These are phyloP conservation scores for Cercospora janseana DNA, from an alignment of 2,329 filamentous ascomycete species.

Conservation along the genomic window DNA sequence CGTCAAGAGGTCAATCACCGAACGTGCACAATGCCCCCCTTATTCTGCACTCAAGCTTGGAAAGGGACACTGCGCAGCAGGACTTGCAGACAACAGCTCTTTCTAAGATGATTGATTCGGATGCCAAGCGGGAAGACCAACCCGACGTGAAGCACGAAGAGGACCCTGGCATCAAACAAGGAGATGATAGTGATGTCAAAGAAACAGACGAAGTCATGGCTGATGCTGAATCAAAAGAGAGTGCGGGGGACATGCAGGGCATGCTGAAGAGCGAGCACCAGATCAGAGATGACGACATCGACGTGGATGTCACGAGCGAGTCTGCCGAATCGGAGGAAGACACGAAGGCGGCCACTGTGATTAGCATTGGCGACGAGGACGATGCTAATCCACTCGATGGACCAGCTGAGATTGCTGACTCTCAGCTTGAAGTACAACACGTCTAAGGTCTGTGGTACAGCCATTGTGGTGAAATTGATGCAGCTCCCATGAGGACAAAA, in stretches of 20 bases:
- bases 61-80: neutral
- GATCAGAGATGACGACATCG: neutral
- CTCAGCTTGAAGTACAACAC: slow-evolving; percentile 2
- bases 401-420: slow-evolving; percentile 14
- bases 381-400: neutral
- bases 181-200: neutral
- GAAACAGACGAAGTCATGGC: neutral
- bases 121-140: too few relatives aligned
- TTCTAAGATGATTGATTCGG: too few relatives aligned
- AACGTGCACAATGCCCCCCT: neutral
- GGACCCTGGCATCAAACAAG: neutral
- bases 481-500: too few relatives aligned
- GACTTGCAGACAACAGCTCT: neutral
- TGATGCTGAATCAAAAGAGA: too few relatives aligned
- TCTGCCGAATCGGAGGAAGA: neutral
- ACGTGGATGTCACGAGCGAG: neutral
- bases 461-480: too few relatives aligned
- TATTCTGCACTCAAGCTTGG: neutral
- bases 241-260: too few relatives aligned
- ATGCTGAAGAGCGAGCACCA: neutral
- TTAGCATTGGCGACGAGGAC: slow-evolving; percentile 1
- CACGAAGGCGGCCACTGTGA: neutral
- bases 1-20: neutral
- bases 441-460: neutral
- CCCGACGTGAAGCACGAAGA: neutral